These are phyloP conservation scores for Psidium guajava DNA, from an alignment of 345 rosid genomes.

Conservation along the genomic window DNA sequence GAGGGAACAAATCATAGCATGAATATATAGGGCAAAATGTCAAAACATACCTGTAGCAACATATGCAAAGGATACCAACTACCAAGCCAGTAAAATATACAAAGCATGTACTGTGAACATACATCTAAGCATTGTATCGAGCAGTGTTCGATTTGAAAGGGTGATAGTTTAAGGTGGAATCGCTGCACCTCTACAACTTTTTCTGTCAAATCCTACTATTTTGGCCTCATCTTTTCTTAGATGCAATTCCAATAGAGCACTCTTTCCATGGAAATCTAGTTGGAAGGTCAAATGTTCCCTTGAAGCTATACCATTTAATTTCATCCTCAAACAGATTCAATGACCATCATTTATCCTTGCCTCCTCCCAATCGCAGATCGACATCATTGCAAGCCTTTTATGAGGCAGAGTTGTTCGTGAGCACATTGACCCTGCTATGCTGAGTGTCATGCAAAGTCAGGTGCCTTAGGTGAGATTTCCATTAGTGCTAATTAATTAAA, in stretches of 20 bases:
- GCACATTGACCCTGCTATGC: no score
- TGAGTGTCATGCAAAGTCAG: no score
- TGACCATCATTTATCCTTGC: no score
- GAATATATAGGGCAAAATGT: not conserved
- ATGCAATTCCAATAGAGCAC: not conserved
- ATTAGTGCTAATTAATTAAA: no score
- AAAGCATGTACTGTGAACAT: conserved; percentile 5
- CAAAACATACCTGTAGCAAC: not conserved
- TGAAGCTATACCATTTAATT: not conserved
- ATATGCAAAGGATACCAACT: not conserved
- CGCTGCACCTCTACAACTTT: not conserved
- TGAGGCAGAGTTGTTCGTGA: no score
- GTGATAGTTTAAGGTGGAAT: not conserved
- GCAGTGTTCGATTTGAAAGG: no score
- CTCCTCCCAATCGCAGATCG: no score
- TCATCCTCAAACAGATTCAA: no score
- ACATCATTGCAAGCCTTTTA: no score
- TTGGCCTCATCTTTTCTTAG: not conserved
- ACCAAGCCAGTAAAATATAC: not conserved
- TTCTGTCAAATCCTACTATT: not conserved
- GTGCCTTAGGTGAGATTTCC: no score
- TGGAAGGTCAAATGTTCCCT: not conserved
- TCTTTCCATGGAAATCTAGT: not conserved
- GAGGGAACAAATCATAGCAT: not conserved
- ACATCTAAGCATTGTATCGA: conserved; percentile 21